phyloP scores from a whole-genome alignment of 2,329 filamentous ascomycete genomes.

The Colletotrichum agaves region DNA sequence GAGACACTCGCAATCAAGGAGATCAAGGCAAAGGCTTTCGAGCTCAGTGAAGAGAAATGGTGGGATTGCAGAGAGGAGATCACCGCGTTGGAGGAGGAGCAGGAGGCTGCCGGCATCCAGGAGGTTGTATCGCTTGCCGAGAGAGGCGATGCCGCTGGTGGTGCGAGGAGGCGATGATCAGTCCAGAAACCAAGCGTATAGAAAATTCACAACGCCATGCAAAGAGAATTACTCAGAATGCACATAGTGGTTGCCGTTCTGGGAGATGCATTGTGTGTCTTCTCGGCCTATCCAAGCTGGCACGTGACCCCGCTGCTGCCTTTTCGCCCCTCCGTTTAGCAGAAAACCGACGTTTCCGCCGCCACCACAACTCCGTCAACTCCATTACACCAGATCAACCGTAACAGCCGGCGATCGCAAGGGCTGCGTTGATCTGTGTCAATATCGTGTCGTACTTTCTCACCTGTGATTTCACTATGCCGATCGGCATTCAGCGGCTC shows the following conservation, averaged over 20 bases:
- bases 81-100: conserved; percentile 89
- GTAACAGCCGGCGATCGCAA: too few species aligned
- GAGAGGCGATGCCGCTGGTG: conserved; percentile 67
- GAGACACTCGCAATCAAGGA: conserved; percentile 85
- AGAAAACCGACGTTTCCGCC: background rate
- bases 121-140: conserved; percentile 92
- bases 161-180: conserved; percentile 38
- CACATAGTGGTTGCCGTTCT: too few species aligned
- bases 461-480: conserved; percentile 63
- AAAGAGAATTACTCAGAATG: too few species aligned
- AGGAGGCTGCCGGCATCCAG: conserved; percentile 93
- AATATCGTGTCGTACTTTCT: background rate
- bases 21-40: conserved; percentile 90
- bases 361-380: background rate
- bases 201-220: too few species aligned
- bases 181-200: background rate
- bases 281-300: background rate
- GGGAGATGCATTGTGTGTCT: too few species aligned
- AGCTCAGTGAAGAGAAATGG: conserved; percentile 95
- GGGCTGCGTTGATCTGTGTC: too few species aligned
- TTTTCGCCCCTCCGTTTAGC: conserved; percentile 2
- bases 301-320: conserved; percentile 29
- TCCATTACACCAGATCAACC: background rate
- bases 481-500: conserved; percentile 80
- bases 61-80: conserved; percentile 98